Base-by-base conservation (phyloP, 805 yeast species). In the Kuraishia floccosa region DNA sequence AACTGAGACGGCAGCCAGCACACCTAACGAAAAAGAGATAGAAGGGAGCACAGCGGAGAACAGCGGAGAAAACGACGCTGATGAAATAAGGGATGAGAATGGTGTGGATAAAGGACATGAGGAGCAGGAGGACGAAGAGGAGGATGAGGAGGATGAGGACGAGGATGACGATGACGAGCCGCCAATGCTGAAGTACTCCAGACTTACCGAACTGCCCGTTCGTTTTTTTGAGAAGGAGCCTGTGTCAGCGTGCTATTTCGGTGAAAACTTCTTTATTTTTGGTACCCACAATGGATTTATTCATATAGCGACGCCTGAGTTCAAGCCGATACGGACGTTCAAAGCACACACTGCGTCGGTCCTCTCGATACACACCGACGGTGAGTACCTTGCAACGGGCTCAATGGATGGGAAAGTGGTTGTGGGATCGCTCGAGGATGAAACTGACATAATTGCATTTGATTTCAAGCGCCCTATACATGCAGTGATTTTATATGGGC, bases 391-490 rank as follows among this genome's bases (percentile, higher is more conserved):
- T 36, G 93, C 91, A 0, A 76, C 94, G 0, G 95, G 87, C 0
- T 85, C 96, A 0, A 77, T 89, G 60, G 98, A 91, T 49, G 98
- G 98, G 1, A 81, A 94, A 0, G 80, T 89, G 0, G 85, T 85
- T 2, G 69, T 85, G 4, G 91, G 95, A 0, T 69, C 86, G 2
- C 57, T 83, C 1, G 35, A 39, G 2, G 81, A 78, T 38, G 71
- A 70, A 13, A 55, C 60, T 4, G 91, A 80, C 41, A 71, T 80
- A 3, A 60, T 67, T 0, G 86, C 85, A 3, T 78, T 71, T 41
- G 94, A 87, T 52, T 82, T 86, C 51, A 78, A 80, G 42, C 60
- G 96, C 18, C 96, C 97, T 0, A 68, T 91, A 0, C 93, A 86
- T 47, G 76, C 94, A 0, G 93, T 89, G 3, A 82, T 85, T 0